Evolutionary conservation across 441 rosid species (phyloP).

Genomic region (Adansonia rubrostipa): DNA sequence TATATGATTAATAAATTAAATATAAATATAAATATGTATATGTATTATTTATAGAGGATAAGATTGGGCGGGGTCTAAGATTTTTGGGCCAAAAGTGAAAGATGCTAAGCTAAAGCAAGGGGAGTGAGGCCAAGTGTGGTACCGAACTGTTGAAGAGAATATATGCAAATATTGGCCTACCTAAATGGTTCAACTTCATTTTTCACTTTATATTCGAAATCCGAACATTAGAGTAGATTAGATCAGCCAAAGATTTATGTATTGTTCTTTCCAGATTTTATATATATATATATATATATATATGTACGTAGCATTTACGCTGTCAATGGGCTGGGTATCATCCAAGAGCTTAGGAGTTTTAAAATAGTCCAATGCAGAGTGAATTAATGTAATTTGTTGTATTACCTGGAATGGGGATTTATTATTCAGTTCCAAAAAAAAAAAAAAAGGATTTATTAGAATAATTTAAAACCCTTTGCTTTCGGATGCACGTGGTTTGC

Average conservation of each 20-base stretch:
- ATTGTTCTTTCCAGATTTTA: neutral
- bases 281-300: neutral
- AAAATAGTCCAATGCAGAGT: neutral
- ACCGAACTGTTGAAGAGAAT: neutral
- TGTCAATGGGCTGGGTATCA: neutral
- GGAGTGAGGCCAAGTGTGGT: neutral
- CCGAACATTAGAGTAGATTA: neutral
- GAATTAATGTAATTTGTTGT: neutral
- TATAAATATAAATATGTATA: too few species aligned
- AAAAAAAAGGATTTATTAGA: too few species aligned
- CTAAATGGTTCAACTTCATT: neutral
- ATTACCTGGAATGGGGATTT: neutral
- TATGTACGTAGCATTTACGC: neutral
- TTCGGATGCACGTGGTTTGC: too few species aligned
- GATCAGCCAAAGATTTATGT: neutral
- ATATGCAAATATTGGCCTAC: conserved; percentile 11
- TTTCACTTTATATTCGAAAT: neutral
- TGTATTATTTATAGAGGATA: neutral
- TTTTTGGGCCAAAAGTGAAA: neutral
- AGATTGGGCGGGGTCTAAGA: neutral
- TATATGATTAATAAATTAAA: too few species aligned
- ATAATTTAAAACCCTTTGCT: too few species aligned
- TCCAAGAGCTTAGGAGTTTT: neutral
- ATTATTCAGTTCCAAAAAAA: too few species aligned
- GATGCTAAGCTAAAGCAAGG: neutral